Conservation (phyloP, 2,329 filamentous ascomycete species). For the Dothideomycetes sp. region DNA sequence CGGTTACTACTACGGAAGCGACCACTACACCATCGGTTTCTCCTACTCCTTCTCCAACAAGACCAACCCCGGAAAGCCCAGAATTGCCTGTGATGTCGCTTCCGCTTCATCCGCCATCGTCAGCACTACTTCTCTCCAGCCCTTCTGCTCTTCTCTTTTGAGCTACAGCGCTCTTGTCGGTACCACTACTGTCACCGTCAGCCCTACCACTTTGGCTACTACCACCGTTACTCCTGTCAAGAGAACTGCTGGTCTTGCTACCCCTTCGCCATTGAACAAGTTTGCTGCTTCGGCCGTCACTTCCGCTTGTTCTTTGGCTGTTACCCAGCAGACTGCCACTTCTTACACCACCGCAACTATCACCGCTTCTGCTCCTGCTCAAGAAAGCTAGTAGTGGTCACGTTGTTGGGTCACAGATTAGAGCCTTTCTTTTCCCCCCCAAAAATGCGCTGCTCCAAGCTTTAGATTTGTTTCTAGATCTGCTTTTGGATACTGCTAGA, state of each 20-base stretch:
- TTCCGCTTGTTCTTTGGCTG: conserved; percentile 13
- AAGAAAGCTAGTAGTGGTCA: too few relatives aligned
- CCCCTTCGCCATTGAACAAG: conserved; percentile 14
- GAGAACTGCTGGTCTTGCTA: neutral
- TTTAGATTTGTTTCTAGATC: too few relatives aligned
- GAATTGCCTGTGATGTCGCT: neutral
- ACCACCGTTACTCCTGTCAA: neutral
- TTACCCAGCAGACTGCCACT: neutral
- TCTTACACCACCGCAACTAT: neutral
- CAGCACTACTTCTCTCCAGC: conserved; percentile 9
- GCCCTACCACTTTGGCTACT: neutral
- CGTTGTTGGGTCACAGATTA: too few relatives aligned
- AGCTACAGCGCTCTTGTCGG: conserved; percentile 5
- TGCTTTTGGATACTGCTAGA: too few relatives aligned
- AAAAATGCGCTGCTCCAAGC: too few relatives aligned
- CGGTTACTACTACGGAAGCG: conserved; percentile 14
- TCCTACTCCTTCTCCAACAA: conserved; percentile 14
- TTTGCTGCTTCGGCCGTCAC: conserved; percentile 11
- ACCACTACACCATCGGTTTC: conserved; percentile 15
- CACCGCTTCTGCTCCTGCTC: conserved; percentile 9
- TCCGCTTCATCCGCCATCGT: conserved; percentile 10
- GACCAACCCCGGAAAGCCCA: conserved; percentile 10
- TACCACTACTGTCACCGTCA: neutral
- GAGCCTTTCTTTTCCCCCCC: too few relatives aligned
- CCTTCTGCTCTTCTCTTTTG: conserved; percentile 13